Conservation (phyloP, 768 basidiomycete species). For the Panaeolus papilionaceus region DNA sequence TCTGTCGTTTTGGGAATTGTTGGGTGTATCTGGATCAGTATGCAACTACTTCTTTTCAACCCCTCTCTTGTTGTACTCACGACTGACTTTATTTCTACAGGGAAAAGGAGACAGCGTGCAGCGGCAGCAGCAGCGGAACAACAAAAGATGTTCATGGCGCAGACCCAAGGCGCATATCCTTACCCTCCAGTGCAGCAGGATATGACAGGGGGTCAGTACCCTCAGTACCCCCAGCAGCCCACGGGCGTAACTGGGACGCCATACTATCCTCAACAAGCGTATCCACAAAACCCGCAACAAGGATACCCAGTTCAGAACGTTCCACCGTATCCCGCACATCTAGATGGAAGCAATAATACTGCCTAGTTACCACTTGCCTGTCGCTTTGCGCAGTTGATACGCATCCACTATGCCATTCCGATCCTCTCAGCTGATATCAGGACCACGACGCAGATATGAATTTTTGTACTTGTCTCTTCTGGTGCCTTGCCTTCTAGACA, state of each 20-base stretch:
- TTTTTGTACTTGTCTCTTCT: no score
- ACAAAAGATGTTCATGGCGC: background rate
- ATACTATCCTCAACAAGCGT: conserved; percentile 7
- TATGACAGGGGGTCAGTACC: background rate
- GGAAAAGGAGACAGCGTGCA: background rate
- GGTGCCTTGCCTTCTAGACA: no score
- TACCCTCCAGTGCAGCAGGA: background rate
- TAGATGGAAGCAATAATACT: background rate
- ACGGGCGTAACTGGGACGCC: background rate
- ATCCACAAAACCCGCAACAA: conserved; percentile 1
- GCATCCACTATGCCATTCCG: background rate
- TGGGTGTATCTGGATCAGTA: conserved; percentile 8
- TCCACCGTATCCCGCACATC: background rate
- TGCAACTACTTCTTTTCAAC: background rate
- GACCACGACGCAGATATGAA: no score
- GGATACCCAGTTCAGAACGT: background rate
- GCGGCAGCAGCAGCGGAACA: background rate
- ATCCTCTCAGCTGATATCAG: no score
- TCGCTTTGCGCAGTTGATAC: background rate
- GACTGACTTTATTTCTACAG: background rate
- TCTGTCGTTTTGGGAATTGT: background rate
- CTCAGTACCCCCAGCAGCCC: background rate
- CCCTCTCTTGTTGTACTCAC: background rate
- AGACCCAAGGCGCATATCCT: background rate
- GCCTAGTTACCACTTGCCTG: background rate